Conservation (phyloP, 2,329 filamentous ascomycete genomes). For the Cladosporium sp. region DNA sequence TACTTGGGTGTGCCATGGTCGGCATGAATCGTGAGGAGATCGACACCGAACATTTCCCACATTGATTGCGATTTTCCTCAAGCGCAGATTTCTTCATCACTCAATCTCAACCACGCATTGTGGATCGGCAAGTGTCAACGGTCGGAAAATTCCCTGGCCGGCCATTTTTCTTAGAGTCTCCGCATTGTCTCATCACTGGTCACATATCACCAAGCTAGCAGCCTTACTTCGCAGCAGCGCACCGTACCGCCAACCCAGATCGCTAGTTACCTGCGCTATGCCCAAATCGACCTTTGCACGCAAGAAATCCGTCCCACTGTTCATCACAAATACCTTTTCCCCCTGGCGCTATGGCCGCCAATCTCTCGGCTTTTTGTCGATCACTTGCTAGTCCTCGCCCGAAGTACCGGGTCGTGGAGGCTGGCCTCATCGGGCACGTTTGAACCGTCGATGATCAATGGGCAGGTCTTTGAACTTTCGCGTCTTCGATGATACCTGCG, state of each 20-base stretch:
- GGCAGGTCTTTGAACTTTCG: neutral
- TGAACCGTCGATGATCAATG: slow-evolving; percentile 9
- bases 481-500: neutral
- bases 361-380: neutral
- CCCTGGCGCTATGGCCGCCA: slow-evolving; percentile 3
- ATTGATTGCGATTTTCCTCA: no score
- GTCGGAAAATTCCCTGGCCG: slow-evolving; percentile 2
- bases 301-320: slow-evolving; percentile 4
- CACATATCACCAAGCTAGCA: neutral
- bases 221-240: neutral
- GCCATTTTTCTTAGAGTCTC: neutral
- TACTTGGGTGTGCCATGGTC: neutral
- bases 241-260: slow-evolving; percentile 1
- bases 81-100: no score
- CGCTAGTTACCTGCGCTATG: neutral
- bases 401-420: neutral
- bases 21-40: slow-evolving; percentile 1
- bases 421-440: neutral
- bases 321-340: slow-evolving; percentile 15
- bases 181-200: slow-evolving; percentile 8
- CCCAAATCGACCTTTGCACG: neutral
- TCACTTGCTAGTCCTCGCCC: slow-evolving; percentile 10
- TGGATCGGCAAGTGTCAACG: neutral
- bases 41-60: neutral
- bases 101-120: neutral